phyloP scores from a whole-genome alignment of 139 green algal genomes.

The Eudorina sp. region DNA sequence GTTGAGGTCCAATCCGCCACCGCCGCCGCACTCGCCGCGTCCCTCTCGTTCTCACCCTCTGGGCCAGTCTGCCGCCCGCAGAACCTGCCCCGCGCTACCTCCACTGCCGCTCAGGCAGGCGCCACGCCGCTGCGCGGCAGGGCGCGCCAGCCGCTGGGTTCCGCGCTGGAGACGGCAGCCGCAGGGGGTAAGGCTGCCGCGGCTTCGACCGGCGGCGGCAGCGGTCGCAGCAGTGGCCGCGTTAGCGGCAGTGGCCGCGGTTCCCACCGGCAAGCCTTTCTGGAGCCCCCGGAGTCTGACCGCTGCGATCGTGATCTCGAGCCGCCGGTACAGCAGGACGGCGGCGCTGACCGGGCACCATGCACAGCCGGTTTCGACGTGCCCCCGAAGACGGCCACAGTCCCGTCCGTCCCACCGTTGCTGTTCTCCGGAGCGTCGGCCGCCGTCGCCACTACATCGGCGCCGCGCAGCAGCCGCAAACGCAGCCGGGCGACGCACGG shows the following conservation, averaged over 20 bases:
- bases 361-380: no score
- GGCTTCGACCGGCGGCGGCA: no score
- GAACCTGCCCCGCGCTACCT: neutral
- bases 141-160: neutral
- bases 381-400: no score
- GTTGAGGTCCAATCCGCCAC: neutral
- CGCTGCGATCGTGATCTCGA: neutral
- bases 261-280: no score
- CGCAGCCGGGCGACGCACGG: neutral
- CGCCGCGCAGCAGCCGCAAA: conserved; percentile 28
- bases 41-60: neutral
- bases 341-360: no score
- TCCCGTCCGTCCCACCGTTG: neutral
- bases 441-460: neutral
- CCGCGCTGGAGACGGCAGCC: neutral
- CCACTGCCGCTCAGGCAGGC: neutral
- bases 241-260: no score
- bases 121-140: neutral
- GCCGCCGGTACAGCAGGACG: neutral
- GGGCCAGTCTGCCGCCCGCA: neutral
- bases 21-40: neutral
- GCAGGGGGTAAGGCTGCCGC: no score
- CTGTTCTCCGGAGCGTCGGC: neutral
- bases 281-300: neutral
- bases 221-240: no score